A percentile compares a stretch with the other conserved stretches of the same genome.
These are phyloP conservation scores for Crepidotus variabilis DNA, from an alignment of 768 basidiomycete genomes.

Conservation along the genomic window DNA sequence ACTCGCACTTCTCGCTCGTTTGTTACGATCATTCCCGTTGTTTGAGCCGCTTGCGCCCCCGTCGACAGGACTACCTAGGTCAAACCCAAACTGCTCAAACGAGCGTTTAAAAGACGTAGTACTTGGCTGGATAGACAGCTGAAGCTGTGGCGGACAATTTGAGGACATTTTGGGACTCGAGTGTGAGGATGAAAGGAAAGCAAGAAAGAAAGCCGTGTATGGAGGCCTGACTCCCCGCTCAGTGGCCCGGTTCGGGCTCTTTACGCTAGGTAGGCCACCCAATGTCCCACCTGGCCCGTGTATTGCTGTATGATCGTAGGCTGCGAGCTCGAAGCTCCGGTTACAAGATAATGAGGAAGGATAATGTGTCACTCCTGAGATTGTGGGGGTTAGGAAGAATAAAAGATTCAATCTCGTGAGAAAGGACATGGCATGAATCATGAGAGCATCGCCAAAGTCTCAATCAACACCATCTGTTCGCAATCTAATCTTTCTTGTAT, in stretches of 20 bases:
- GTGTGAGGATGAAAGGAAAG: background rate
- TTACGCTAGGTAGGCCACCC: background rate
- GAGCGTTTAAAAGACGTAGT: constrained; percentile 59
- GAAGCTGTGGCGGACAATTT: constrained; percentile 40
- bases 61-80: constrained; percentile 45
- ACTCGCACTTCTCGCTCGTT: constrained; percentile 54
- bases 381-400: no score
- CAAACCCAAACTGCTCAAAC: constrained; percentile 55
- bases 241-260: background rate
- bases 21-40: constrained; percentile 49
- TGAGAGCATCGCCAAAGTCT: background rate
- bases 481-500: no score
- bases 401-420: no score
- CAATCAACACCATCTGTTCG: no score
- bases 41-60: constrained; percentile 18
- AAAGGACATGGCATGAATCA: no score
- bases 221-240: no score
- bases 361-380: no score
- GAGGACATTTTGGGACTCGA: constrained; percentile 6
- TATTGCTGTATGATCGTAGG: no score
- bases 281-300: no score
- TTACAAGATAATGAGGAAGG: background rate
- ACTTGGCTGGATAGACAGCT: constrained; percentile 45
- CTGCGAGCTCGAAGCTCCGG: background rate
- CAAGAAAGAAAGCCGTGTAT: no score